Conservation (phyloP, 257 asterid species). For the Lavandula angustifolia region DNA sequence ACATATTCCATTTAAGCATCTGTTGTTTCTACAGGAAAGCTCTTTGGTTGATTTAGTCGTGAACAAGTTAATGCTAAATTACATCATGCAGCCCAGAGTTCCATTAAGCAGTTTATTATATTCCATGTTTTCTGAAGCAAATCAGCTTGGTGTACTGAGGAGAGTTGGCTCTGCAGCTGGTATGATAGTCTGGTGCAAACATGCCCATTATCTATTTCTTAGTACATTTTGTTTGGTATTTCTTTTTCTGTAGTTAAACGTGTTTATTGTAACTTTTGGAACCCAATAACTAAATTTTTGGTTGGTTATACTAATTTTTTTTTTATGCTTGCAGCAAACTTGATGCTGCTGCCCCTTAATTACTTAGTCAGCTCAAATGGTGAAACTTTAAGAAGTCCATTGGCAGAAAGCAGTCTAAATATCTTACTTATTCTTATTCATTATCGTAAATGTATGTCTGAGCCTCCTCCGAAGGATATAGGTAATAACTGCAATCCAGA, state of each 20-base stretch:
- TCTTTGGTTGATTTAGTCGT: conserved; percentile 61
- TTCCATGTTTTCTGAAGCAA: conserved; percentile 60
- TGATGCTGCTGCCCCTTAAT: conserved; percentile 73
- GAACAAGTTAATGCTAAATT: conserved; percentile 67
- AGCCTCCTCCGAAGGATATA: conserved; percentile 55
- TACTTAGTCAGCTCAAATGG: conserved; percentile 73
- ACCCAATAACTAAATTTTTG: conserved; percentile 19
- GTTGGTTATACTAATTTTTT: conserved; percentile 24
- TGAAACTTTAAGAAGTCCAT: conserved; percentile 66
- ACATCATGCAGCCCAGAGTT: conserved; percentile 58
- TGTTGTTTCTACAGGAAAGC: conserved; percentile 58
- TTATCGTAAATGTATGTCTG: conserved; percentile 59
- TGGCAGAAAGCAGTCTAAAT: conserved; percentile 81
- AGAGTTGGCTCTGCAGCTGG: conserved; percentile 96
- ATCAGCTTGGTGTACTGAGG: conserved; percentile 73
- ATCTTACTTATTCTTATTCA: conserved; percentile 72
- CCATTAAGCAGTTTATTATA: conserved; percentile 55
- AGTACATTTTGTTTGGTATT: conserved; percentile 19
- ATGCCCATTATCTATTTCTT: conserved; percentile 15
- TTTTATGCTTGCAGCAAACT: conserved; percentile 66
- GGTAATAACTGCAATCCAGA: conserved; percentile 47
- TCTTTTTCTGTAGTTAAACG: conserved; percentile 15
- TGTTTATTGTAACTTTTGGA: conserved; percentile 6
- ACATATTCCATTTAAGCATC: conserved; percentile 16
- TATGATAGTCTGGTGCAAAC: conserved; percentile 35